Base-by-base conservation (phyloP, 805 yeast genomes). In the Kluyveromyces nonfermentans region DNA sequence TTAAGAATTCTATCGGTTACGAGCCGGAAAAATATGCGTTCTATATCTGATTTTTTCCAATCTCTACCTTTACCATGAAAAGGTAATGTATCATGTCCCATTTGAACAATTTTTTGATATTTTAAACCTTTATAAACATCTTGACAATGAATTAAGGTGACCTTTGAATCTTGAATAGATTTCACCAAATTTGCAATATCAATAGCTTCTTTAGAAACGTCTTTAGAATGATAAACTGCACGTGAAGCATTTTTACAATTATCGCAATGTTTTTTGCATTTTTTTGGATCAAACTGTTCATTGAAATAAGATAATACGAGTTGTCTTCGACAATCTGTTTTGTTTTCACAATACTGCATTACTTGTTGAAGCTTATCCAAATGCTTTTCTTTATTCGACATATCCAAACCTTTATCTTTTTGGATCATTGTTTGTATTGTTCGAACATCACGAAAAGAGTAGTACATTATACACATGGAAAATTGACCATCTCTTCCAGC, bases 401-500 rank as follows among this genome's bases (percentile, higher is more conserved):
- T 64, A 45, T 76, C 81, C 46, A 86, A 63, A 45, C 82, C 86
- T 42, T 70, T 72, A 57, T 89, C 97, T 45, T 80, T 71, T 46
- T 79, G 80, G 36, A 93, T 88, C 78, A 87, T 74, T 15, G 78
- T 70, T 60, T 83, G 88, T 37, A 93, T 64, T 22, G 78, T 68
- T 45, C 88, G 69, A 0, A 90, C 94, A 65, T 90, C 98, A 47
- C 75, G 74, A 64, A 82, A 82, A 9, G 80, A 74, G 62, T 83
- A 93, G 54, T 77, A 90, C 74, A 90, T 73, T 12, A 87, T 74
- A 65, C 97, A 93, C 45, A 80, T 82, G 1, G 95, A 83, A 36
- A 70, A 76, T 7, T 74, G 66, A 0, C 98, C 97, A 67, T 93
- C 98, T 67, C 98, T 77, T 5, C 98, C 98, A 4, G 97, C 98